These are phyloP conservation scores for Mentha longifolia DNA, from an alignment of 257 asterid genomes.

Conservation along the genomic window DNA sequence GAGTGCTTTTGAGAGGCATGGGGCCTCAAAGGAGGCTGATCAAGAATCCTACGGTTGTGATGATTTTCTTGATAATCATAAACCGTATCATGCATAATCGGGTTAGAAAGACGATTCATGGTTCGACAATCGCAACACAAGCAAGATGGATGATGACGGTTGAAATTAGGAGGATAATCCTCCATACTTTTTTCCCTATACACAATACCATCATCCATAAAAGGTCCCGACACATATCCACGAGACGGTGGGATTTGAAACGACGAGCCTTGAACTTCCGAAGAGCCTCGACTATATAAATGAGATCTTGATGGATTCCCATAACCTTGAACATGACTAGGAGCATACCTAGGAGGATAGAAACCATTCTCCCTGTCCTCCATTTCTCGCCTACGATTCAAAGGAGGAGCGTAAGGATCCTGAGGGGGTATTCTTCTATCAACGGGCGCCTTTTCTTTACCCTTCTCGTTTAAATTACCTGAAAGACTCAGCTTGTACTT, in stretches of 20 bases:
- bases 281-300: slow-evolving; percentile 48
- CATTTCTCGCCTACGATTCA: slow-evolving; percentile 50
- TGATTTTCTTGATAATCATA: slow-evolving; percentile 40
- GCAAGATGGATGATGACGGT: slow-evolving; percentile 75
- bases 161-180: slow-evolving; percentile 43
- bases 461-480: slow-evolving; percentile 51
- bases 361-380: slow-evolving; percentile 46
- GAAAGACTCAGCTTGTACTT: slow-evolving; percentile 60
- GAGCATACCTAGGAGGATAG: slow-evolving; percentile 54
- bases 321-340: slow-evolving; percentile 42
- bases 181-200: slow-evolving; percentile 46
- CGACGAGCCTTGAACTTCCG: slow-evolving; percentile 35
- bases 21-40: slow-evolving; percentile 42
- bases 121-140: slow-evolving; percentile 66
- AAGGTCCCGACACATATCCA: slow-evolving; percentile 48
- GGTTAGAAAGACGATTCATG: slow-evolving; percentile 42
- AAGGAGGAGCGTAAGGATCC: slow-evolving; percentile 53
- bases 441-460: slow-evolving; percentile 53
- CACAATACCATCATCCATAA: slow-evolving; percentile 42
- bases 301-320: slow-evolving; percentile 55
- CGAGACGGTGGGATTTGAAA: slow-evolving; percentile 46
- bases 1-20: slow-evolving; percentile 45
- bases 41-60: slow-evolving; percentile 38
- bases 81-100: slow-evolving; percentile 40
- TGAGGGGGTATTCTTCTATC: slow-evolving; percentile 48